Conservation (phyloP, 148 eudicot species). For the Simmondsia chinensis region DNA sequence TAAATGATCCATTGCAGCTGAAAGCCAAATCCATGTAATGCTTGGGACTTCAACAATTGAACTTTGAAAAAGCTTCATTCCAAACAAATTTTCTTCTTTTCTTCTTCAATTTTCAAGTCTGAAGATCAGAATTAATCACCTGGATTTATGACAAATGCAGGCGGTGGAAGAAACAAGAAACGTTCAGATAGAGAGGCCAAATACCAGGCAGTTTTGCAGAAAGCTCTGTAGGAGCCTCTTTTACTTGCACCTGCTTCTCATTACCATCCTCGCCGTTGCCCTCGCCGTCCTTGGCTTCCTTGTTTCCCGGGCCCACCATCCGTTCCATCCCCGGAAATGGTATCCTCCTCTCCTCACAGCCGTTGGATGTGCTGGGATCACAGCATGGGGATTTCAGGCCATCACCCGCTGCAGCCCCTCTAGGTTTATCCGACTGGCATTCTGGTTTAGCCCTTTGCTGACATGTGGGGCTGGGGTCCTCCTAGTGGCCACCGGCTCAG, state of each 20-base stretch:
- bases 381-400: constrained; percentile 24
- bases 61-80: too few relatives aligned
- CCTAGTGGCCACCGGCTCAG: constrained; percentile 26
- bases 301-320: constrained; percentile 8
- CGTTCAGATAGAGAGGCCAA: constrained; percentile 7
- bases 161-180: constrained; percentile 21
- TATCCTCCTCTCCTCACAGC: constrained; percentile 32
- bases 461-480: constrained; percentile 42
- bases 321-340: constrained; percentile 34
- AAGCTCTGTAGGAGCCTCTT: constrained; percentile 19
- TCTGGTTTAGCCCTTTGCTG: constrained; percentile 50
- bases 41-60: too few relatives aligned
- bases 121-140: too few relatives aligned
- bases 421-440: constrained; percentile 24
- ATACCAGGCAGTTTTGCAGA: neutral
- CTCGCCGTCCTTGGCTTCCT: constrained; percentile 23
- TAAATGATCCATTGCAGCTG: too few relatives aligned
- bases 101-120: neutral
- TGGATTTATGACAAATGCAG: constrained; percentile 23
- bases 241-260: constrained; percentile 19
- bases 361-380: constrained; percentile 21
- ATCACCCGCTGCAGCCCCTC: constrained; percentile 12
- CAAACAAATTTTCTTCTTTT: neutral
- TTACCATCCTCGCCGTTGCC: constrained; percentile 14
- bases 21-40: too few relatives aligned